Evolutionary conservation across 306 rosid species (phyloP), one percentile per base, ranked within the genome.

Genomic region (Acacia crassicarpa): DNA sequence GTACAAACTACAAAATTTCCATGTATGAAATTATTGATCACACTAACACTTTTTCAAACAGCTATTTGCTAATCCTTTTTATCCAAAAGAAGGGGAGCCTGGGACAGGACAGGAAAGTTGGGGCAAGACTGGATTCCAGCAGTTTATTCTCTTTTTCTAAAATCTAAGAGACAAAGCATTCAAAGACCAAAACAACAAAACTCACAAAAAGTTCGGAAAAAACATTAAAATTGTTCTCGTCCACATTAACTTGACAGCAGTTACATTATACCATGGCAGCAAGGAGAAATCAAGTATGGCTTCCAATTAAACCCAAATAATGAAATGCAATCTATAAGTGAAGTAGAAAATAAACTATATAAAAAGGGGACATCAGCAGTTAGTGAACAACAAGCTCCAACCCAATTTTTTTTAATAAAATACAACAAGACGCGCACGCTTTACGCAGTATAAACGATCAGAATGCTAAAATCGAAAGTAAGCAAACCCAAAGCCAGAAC

Each of bases 401-500:
- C 43, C 41, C 4, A 72, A 56, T 77, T 49, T 14, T 14, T 30
- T 30, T 35, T 4, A 17, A 61, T 59, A 7, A 3, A 23, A 7
- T 19, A 35, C 9, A 46, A 13, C 12, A 1, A 40, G 27, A 49
- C 63, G 19, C 22, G 32, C 68, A 3, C 59, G 72, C 27, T 41
- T 49, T 6, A 23, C 25, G 22, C 63, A 79, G 78, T 76, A 82
- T 4, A 44, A 72, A 82, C 53, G 84, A 87, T 85, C 83, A 74
- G 61, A 40, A 49, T 48, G 77, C 83, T 10, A 27, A 67, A 79
- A 38, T 10, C 62, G 33, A 72, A 71, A n/a, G 72, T 23, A 46
- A 8, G 44, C 8, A 12, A 78, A 53, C 2, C n/a, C n/a, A 19
- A 49, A 40, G 41, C 5, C 41, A 12, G 12, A 33, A 17, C 38